Evolutionary conservation across 1,284 basidiomycete genomes (phyloP), one percentile per base, ranked within the genome.

Genomic region (Volvariella surrecta): DNA sequence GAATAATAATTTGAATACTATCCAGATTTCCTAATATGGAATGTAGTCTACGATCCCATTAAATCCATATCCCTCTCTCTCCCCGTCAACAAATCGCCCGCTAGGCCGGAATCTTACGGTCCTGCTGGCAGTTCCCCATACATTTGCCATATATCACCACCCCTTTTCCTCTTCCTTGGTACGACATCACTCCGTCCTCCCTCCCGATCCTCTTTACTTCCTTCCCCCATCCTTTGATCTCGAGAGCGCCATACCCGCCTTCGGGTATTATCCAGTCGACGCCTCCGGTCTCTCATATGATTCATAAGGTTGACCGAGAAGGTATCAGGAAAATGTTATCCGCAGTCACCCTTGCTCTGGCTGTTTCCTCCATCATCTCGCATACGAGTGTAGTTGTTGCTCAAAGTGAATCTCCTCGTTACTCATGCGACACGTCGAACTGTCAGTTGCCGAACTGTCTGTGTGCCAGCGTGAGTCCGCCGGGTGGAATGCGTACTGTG

Each of bases 391-490:
- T 57, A 17, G 64, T 62, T 44, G 61, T 64, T 39, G 79, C 76
- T 18, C 74, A 79, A 51, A 76, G 79, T 32, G 34, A 35, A 35
- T 77, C 79, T 22, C 73, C 79, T 1, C 77, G 76, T 3, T 88
- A 88, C 57, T 77, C 73, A 10, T 89, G 85, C 55, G 81, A 88
- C 54, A 30, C 82, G 1, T 63, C 58, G 16, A 66, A 68, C 41
- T 89, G 85, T 66, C 67, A 78, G 60, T 66, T 88, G 11, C 85
- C 85, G 0, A 63, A 66, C 42, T 89, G 85, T 59, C 70, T 76
- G 51, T 88, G 85, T 53, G 85, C 85, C 4, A 83, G 79, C 52
- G 73, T 79, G 1, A 74, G 65, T 48, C 80, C 82, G 3, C 84
- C 85, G 10, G 84, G 83, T 46, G 83, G 82, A 4, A 63, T 87